A percentile compares a stretch with the other conserved stretches of the same genome.
Evolutionary conservation across 2,329 filamentous ascomycete species (phyloP).

Genomic region (Monosporascus ibericus): DNA sequence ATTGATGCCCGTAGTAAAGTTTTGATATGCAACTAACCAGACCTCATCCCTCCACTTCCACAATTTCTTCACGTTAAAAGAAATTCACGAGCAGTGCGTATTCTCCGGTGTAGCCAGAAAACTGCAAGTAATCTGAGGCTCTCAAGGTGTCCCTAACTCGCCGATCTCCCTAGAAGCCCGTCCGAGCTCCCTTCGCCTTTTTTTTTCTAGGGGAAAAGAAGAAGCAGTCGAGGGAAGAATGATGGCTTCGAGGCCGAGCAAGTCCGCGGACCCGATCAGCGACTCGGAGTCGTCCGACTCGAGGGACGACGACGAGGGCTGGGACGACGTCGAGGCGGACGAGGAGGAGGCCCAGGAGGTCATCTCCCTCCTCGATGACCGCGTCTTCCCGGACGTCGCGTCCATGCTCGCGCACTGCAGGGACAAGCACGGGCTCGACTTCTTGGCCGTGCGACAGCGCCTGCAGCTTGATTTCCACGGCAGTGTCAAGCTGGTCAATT

Average conservation of each 20-base stretch:
- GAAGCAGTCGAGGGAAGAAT: background rate
- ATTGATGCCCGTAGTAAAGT: background rate
- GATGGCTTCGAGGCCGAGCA: conserved; percentile 8
- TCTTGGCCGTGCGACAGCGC: conserved; percentile 51
- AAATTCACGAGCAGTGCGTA: conserved; percentile 9
- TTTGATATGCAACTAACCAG: conserved; percentile 14
- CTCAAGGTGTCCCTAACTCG: too few relatives aligned
- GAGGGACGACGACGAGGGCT: conserved; percentile 39
- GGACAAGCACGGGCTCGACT: conserved; percentile 60
- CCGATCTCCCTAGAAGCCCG: background rate
- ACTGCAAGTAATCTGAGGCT: too few relatives aligned
- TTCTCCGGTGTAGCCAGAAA: too few relatives aligned
- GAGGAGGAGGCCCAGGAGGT: conserved; percentile 50
- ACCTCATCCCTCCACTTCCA: conserved; percentile 9
- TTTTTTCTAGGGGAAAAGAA: background rate
- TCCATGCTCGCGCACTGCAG: conserved; percentile 66
- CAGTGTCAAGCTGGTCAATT: conserved; percentile 70
- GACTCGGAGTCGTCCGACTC: conserved; percentile 32
- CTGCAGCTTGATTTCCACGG: conserved; percentile 66
- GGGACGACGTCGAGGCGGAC: conserved; percentile 54
- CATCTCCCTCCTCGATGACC: conserved; percentile 62
- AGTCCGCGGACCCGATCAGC: conserved; percentile 16
- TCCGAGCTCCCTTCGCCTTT: background rate
- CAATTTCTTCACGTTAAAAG: conserved; percentile 15
- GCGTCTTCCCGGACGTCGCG: conserved; percentile 56